phyloP scores from a whole-genome alignment of 2,329 filamentous ascomycete species.

The Aureobasidium vineae region DNA sequence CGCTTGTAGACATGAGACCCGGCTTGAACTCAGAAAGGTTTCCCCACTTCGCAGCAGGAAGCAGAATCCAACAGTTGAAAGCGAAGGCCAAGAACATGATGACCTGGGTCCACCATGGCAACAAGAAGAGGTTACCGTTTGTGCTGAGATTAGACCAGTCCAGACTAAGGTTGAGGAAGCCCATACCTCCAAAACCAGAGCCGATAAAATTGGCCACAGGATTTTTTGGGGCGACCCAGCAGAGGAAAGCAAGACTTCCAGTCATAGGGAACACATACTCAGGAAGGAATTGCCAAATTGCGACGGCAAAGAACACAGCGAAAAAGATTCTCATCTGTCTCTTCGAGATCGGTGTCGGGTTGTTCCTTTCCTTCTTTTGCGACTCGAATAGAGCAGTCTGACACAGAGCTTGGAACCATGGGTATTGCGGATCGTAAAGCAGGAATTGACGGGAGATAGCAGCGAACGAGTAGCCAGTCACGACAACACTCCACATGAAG shows the following conservation, averaged over 20 bases:
- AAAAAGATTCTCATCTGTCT: conserved; percentile 61
- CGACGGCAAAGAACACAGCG: conserved; percentile 52
- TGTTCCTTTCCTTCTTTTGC: conserved; percentile 51
- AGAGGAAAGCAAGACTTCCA: conserved; percentile 60
- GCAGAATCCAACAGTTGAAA: conserved; percentile 57
- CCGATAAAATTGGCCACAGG: conserved; percentile 60
- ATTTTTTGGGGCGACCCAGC: conserved; percentile 62
- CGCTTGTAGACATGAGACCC: conserved; percentile 58
- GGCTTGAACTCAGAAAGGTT: conserved; percentile 53
- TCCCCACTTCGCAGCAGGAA: conserved; percentile 60
- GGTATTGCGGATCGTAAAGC: conserved; percentile 58
- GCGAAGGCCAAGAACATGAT: conserved; percentile 57
- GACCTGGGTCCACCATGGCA: conserved; percentile 61
- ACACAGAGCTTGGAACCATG: conserved; percentile 50
- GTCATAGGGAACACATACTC: conserved; percentile 61
- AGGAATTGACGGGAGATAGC: conserved; percentile 58
- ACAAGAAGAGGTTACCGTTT: conserved; percentile 49
- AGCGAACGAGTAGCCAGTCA: conserved; percentile 59
- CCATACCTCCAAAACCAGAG: conserved; percentile 61
- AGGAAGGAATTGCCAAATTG: conserved; percentile 61
- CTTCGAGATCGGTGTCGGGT: conserved; percentile 51
- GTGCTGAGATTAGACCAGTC: conserved; percentile 63
- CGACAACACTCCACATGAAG: conserved; percentile 61
- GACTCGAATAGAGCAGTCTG: conserved; percentile 60
- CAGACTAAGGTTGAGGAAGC: conserved; percentile 58